phyloP scores from a whole-genome alignment of 2,329 filamentous ascomycete genomes.

The Penicillium sp. region DNA sequence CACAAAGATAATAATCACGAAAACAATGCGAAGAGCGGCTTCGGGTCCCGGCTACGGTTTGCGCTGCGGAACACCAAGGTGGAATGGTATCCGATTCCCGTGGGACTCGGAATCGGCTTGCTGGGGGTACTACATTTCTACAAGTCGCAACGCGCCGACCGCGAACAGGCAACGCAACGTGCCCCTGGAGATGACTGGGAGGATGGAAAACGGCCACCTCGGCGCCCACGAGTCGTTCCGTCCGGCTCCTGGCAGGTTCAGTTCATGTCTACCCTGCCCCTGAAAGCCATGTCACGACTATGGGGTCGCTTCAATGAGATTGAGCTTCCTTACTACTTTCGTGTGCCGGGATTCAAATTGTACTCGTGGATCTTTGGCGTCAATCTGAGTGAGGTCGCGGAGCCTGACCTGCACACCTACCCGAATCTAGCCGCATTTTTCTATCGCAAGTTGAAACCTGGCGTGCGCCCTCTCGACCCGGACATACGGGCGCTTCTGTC shows the following conservation, averaged over 20 bases:
- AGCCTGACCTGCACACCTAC: slow-evolving; percentile 83
- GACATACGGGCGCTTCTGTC: slow-evolving; percentile 77
- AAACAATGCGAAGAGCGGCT: slow-evolving; percentile 48
- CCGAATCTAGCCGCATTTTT: slow-evolving; percentile 96
- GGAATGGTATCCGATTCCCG: slow-evolving; percentile 87
- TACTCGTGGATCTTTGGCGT: slow-evolving; percentile 93
- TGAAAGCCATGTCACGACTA: slow-evolving; percentile 83
- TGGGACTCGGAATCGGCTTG: slow-evolving; percentile 80
- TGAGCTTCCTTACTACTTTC: slow-evolving; percentile 80
- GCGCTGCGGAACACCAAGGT: slow-evolving; percentile 65
- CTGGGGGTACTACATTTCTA: slow-evolving; percentile 81
- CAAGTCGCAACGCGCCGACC: slow-evolving; percentile 59
- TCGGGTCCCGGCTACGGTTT: slow-evolving; percentile 55
- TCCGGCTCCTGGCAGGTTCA: slow-evolving; percentile 91
- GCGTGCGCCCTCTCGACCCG: slow-evolving; percentile 77
- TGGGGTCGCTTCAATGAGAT: slow-evolving; percentile 93
- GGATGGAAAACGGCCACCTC: slow-evolving; percentile 46
- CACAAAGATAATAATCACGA: slow-evolving; percentile 39
- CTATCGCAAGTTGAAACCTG: slow-evolving; percentile 90
- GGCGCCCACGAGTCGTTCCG: slow-evolving; percentile 65
- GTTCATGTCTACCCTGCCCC: slow-evolving; percentile 86
- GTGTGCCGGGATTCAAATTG: slow-evolving; percentile 84
- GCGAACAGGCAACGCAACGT: slow-evolving; percentile 49
- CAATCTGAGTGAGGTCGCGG: slow-evolving; percentile 78
- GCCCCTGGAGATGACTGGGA: slow-evolving; percentile 37